Percentiles rank a stretch among this genome's conserved stretches.
Evolutionary conservation across 257 asterid species (phyloP).

Genomic region (Nicotiana tomentosiformis): DNA sequence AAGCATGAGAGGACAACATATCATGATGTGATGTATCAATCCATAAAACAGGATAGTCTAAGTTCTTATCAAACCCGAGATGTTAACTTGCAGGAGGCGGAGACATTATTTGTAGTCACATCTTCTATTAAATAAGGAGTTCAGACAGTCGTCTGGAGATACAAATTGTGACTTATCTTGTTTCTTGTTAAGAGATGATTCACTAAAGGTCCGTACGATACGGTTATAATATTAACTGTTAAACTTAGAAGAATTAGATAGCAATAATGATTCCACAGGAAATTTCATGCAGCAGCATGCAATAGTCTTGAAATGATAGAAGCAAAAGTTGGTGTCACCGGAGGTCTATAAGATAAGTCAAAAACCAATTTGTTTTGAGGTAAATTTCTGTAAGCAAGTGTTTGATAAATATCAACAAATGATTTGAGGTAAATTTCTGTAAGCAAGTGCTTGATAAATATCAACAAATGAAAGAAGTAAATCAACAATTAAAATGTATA

Average conservation of each 20-base stretch:
- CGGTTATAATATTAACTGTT: background rate
- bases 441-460: background rate
- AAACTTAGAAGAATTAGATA: background rate
- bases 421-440: background rate
- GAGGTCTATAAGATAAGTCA: background rate
- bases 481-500: background rate
- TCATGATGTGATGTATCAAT: background rate
- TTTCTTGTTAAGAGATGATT: background rate
- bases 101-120: background rate
- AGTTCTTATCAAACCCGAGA: background rate
- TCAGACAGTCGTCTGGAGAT: background rate
- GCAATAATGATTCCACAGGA: background rate
- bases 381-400: background rate
- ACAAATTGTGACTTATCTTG: too few relatives aligned
- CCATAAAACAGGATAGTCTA: background rate
- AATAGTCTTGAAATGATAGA: background rate
- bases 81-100: background rate
- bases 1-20: conserved; percentile 5
- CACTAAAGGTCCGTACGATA: background rate
- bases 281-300: background rate
- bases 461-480: background rate
- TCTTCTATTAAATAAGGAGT: background rate
- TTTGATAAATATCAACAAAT: background rate
- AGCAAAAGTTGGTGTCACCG: background rate
- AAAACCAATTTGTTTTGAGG: background rate